Evolutionary conservation across 352 stramenopile genomes (phyloP).

Genomic region (Phytopythium chamaehyphon): DNA sequence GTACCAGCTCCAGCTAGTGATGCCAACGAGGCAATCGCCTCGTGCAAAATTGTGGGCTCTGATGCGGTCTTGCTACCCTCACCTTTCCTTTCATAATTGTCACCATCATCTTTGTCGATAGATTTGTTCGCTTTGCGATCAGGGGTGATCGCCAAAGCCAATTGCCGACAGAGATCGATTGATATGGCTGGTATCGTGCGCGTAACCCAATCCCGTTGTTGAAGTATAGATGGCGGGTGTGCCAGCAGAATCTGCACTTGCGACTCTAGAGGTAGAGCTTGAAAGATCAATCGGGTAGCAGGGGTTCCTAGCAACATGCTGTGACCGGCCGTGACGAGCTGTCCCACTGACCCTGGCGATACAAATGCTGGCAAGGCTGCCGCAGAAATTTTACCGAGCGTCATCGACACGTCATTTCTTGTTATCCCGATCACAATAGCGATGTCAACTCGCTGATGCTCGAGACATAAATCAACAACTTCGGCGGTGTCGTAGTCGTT

Average conservation of each 20-base stretch:
- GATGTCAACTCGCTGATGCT: conserved; percentile 61
- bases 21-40: background rate
- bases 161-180: conserved; percentile 20
- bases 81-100: background rate
- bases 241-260: conserved; percentile 58
- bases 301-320: conserved; percentile 34
- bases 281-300: conserved; percentile 44
- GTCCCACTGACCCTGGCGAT: conserved; percentile 26
- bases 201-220: conserved; percentile 72
- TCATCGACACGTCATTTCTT: conserved; percentile 38
- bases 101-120: background rate
- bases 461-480: conserved; percentile 67
- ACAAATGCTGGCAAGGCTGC: conserved; percentile 41
- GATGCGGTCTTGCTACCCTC: background rate
- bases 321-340: conserved; percentile 36
- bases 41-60: background rate
- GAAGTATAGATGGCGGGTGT: conserved; percentile 36
- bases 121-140: conserved; percentile 1
- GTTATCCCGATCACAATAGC: conserved; percentile 51
- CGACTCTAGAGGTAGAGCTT: conserved; percentile 37
- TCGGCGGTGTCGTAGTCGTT: conserved; percentile 53
- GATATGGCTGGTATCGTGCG: conserved; percentile 45
- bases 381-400: conserved; percentile 51
- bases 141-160: conserved; percentile 50
- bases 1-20: background rate